Base-by-base conservation (phyloP, 164 flowering plant species). In the Tinospora cordifolia region DNA sequence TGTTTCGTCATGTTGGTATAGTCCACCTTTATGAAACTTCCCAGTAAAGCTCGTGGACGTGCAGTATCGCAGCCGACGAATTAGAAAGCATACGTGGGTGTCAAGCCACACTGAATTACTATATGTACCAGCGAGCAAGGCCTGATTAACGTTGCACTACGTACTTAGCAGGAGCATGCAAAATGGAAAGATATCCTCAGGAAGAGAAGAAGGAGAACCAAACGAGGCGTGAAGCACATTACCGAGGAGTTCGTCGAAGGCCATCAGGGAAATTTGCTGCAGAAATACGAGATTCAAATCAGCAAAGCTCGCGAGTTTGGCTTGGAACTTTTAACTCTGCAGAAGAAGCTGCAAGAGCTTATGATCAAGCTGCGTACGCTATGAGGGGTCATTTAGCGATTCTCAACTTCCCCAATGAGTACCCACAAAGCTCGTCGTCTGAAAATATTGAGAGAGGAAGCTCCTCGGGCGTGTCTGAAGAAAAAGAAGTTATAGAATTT, bases 201-300 rank as follows among this genome's bases (percentile, higher is more conserved):
- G 49, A 21, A 39, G 21, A n/a, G 22, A 64, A 17, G 19, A 64
- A 36, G 49, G 69, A 25, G 27, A 39, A 54, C 22, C 63, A 60
- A 40, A 17, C 21, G 8, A 26, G 63, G 24, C 8, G 21, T n/a
- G 36, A 54, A 30, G 62, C 30, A 19, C 62, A 41, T 58, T 76
- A 72, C 22, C 39, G 76, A 66, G 80, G 77, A 25, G 80, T 77
- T 21, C 71, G 80, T 14, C 36, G 66, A 44, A 70, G 80, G 30
- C 72, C 76, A 15, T 74, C 72, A 72, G 80, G 74, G 66, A 77
- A 74, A 46, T 77, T 60, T 58, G 80, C 75, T 14, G 80, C 80
- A 7, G 80, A 77, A 41, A 77, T 77, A n/a, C 76, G 79, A 30
- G 76, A 77, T 64, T 54, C 76, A 12, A 51, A 63, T 2, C 67